Evolutionary conservation across 805 yeast species (phyloP).

Genomic region (Sugiyamaella marilandica): DNA sequence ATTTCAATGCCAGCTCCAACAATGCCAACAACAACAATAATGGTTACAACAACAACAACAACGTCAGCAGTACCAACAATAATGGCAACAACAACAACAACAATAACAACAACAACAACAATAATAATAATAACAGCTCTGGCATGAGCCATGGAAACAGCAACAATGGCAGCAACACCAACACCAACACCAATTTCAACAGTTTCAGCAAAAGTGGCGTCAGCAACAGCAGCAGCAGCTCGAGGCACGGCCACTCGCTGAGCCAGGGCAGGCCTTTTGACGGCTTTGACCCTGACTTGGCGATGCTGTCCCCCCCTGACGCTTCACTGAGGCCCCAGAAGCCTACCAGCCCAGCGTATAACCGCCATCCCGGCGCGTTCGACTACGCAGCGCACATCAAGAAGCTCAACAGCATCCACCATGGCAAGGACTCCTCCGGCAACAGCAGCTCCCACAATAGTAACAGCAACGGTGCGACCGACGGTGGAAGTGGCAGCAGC

Average conservation of each 20-base stretch:
- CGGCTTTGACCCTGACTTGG: not conserved
- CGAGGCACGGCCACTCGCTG: too few species aligned
- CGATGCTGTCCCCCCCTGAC: not conserved
- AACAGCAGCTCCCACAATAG: not conserved
- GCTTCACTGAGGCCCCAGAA: constrained; percentile 1
- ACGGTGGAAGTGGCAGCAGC: not conserved
- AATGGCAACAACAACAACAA: not conserved
- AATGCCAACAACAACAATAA: too few species aligned
- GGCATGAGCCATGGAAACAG: not conserved
- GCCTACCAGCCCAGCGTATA: constrained; percentile 37
- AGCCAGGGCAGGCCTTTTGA: not conserved
- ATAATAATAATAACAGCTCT: not conserved
- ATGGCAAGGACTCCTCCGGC: not conserved
- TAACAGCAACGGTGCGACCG: not conserved
- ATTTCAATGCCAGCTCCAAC: too few species aligned
- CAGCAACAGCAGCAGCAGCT: too few species aligned
- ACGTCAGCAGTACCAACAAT: not conserved
- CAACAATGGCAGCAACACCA: too few species aligned
- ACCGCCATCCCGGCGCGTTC: constrained; percentile 41
- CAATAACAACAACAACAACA: not conserved
- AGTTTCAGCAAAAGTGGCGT: too few species aligned
- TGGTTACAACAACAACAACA: not conserved
- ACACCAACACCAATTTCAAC: too few species aligned
- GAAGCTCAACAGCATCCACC: constrained; percentile 41
- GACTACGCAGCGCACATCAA: constrained; percentile 63